Base-by-base conservation (phyloP, 805 yeast species). In the Yarrowia porcina region DNA sequence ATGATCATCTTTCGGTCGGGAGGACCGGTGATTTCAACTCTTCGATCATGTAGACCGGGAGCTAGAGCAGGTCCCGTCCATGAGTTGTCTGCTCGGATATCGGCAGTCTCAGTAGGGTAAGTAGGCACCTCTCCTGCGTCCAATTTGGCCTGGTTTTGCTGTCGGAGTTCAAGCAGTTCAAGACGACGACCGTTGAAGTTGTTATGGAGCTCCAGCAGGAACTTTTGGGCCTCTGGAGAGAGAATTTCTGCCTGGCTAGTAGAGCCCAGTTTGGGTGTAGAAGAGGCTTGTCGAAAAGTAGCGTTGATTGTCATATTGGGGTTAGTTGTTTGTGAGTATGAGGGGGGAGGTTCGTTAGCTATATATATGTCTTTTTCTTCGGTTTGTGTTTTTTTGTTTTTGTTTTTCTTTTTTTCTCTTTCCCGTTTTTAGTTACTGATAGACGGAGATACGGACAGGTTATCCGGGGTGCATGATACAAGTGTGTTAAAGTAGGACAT, bases 1-100 rank as follows among this genome's bases (percentile, higher is more conserved):
- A 85, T 83, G 64, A 85, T 87, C 89, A 85, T 85, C 71, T 85
- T 85, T 64, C 89, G 77, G 72, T 85, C 89, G 38, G 88, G 84
- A 38, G 89, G 89, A 38, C 90, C 90, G 39, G 89, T 85, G 73
- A 85, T 85, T 72, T 85, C 89, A 59, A 83, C 88, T 67, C 89
- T 79, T 71, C 89, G 79, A 77, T 86, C 89, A 67, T 77, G 80
- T 66, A 85, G 79, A 17, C 89, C 89, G 13, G 82, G 83, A 36
- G 86, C 88, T 65, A 84, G 80, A 44, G 83, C 79, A 20, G 89
- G 86, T 21, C 89, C 89, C 60, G 81, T 82, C 89, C 89, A 85
- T 32, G 85, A 77, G 25, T 83, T 79, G 72, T 85, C 87, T 35
- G 84, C 81, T 69, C 89, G 79, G 67, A 85, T 82, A 68, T 77